A percentile compares a stretch with the other conserved stretches of the same genome.
Evolutionary conservation across 1,284 basidiomycete genomes (phyloP).

Genomic region (Tausonia pullulans): DNA sequence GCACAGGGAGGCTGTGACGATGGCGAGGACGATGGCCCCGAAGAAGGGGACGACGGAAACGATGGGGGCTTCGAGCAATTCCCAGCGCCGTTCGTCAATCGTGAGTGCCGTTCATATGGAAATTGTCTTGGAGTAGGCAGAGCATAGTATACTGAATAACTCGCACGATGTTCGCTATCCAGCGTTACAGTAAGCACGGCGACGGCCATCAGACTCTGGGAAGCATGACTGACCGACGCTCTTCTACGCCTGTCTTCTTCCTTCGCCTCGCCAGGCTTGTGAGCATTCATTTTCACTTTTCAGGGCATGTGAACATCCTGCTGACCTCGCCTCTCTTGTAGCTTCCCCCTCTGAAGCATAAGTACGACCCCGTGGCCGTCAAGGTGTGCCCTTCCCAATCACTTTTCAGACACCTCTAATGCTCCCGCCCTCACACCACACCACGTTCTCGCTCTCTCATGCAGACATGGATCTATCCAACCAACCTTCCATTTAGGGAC

Average conservation of each 20-base stretch:
- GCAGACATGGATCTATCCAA: conserved; percentile 83
- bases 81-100: conserved; percentile 55
- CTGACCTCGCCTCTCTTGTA: conserved; percentile 27
- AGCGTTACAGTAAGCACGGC: too few relatives aligned
- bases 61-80: conserved; percentile 65
- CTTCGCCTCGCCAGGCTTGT: background rate
- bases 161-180: too few relatives aligned
- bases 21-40: conserved; percentile 35
- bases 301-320: conserved; percentile 1
- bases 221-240: conserved; percentile 1
- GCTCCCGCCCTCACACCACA: conserved; percentile 68
- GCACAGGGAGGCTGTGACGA: conserved; percentile 25
- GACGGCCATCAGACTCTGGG: background rate
- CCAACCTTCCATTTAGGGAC: conserved; percentile 75
- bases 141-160: too few relatives aligned
- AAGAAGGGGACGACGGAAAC: conserved; percentile 45
- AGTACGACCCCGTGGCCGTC: conserved; percentile 10
- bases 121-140: background rate
- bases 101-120: conserved; percentile 20
- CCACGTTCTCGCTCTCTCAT: conserved; percentile 33
- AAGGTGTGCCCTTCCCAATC: background rate
- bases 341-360: conserved; percentile 10
- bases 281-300: background rate
- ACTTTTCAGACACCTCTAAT: conserved; percentile 53
- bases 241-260: background rate